Percentiles rank a stretch among this genome's conserved stretches.
phyloP scores from a whole-genome alignment of 108 stramenopile genomes.

The Nitzschia sp. region DNA sequence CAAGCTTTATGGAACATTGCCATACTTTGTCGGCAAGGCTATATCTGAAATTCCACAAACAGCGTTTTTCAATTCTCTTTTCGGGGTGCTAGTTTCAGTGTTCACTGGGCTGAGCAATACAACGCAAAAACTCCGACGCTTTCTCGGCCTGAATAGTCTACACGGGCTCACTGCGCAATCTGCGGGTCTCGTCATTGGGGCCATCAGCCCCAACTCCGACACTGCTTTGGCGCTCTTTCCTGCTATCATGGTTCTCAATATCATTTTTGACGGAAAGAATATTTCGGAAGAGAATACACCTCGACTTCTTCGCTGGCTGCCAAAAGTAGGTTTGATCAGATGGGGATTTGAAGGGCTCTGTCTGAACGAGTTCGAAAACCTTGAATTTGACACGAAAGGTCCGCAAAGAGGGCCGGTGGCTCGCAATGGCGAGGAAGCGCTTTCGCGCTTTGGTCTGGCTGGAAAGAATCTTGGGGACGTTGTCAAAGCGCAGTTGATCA shows the following conservation, averaged over 20 bases:
- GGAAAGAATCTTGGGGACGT: constrained; percentile 53
- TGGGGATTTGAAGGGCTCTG: constrained; percentile 87
- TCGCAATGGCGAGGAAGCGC: constrained; percentile 77
- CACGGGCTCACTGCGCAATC: constrained; percentile 78
- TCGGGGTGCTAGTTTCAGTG: constrained; percentile 78
- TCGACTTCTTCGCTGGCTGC: constrained; percentile 60
- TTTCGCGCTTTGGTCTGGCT: constrained; percentile 76
- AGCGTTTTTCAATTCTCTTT: constrained; percentile 78
- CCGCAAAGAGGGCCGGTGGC: constrained; percentile 75
- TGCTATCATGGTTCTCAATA: constrained; percentile 84
- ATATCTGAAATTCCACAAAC: constrained; percentile 90
- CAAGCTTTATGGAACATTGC: constrained; percentile 80
- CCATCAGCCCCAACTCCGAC: constrained; percentile 67
- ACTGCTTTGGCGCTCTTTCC: constrained; percentile 82
- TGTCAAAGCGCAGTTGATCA: constrained; percentile 56
- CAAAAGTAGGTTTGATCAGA: constrained; percentile 71
- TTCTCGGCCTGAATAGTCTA: constrained; percentile 74
- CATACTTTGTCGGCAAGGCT: constrained; percentile 93
- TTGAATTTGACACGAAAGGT: constrained; percentile 71
- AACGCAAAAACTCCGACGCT: constrained; percentile 62
- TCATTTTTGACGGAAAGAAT: constrained; percentile 90
- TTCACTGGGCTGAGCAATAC: constrained; percentile 68
- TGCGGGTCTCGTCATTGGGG: constrained; percentile 68
- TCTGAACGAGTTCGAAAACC: constrained; percentile 85
- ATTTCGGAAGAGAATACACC: constrained; percentile 87